Conservation (phyloP, 257 asterid genomes). For the Penstemon davidsonii region DNA sequence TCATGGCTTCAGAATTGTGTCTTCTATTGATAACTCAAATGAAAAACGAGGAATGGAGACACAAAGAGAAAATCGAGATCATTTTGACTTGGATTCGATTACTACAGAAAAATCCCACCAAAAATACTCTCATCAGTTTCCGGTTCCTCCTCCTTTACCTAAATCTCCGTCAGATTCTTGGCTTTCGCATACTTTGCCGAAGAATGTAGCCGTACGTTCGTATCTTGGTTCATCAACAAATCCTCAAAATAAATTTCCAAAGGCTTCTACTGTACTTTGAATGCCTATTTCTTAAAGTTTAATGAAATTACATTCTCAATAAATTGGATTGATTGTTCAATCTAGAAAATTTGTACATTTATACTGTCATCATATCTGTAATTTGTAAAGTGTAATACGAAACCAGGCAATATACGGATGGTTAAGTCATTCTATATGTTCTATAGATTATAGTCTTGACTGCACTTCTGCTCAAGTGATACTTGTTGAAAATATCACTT, state of each 20-base stretch:
- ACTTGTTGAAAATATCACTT: too few species aligned
- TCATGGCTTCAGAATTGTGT: constrained; percentile 25
- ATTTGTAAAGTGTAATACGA: too few species aligned
- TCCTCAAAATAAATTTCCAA: constrained; percentile 32
- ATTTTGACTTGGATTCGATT: constrained; percentile 12
- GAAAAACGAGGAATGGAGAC: constrained; percentile 16
- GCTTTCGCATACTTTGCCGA: constrained; percentile 84
- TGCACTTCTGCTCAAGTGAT: too few species aligned
- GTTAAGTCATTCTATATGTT: too few species aligned
- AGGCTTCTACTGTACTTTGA: constrained; percentile 25
- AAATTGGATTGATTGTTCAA: too few species aligned
- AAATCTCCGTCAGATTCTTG: constrained; percentile 85
- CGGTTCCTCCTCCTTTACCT: constrained; percentile 63
- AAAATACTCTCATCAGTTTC: constrained; percentile 28
- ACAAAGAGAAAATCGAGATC: constrained; percentile 32
- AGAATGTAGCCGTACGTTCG: constrained; percentile 30
- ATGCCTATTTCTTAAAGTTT: too few species aligned
- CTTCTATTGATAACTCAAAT: constrained; percentile 22
- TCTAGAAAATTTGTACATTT: too few species aligned
- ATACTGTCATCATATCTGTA: too few species aligned
- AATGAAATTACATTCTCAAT: too few species aligned
- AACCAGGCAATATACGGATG: too few species aligned
- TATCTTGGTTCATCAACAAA: constrained; percentile 20
- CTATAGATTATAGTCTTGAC: too few species aligned
- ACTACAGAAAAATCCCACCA: constrained; percentile 22